These are phyloP conservation scores for Durotheca rogersii DNA, from an alignment of 495 filamentous ascomycete genomes.

Conservation along the genomic window DNA sequence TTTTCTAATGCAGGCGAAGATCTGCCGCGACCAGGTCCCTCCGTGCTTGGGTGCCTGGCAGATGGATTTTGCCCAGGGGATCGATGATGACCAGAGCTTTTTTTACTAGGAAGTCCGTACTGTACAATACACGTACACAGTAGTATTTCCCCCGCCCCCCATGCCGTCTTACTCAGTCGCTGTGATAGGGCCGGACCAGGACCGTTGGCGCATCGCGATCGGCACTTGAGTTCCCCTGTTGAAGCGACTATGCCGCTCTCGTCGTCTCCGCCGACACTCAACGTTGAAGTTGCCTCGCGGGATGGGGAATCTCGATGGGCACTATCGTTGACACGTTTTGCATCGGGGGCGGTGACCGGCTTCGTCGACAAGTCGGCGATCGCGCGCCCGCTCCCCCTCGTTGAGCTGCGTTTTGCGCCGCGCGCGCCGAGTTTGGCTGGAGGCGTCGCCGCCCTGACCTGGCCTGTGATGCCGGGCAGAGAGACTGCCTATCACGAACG, in stretches of 20 bases:
- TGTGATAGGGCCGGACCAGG: constrained; percentile 14
- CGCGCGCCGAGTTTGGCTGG: constrained; percentile 4
- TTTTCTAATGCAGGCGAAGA: constrained; percentile 31
- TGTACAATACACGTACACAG: too few species aligned
- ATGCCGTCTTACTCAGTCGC: constrained; percentile 7
- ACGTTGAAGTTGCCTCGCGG: constrained; percentile 15
- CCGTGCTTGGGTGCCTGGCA: constrained; percentile 30
- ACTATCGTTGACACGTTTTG: constrained; percentile 14
- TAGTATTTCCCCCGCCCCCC: too few species aligned
- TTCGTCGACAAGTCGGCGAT: constrained; percentile 1
- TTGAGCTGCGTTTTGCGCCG: not conserved
- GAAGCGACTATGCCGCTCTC: constrained; percentile 14
- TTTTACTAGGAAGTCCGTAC: too few species aligned
- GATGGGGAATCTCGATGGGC: constrained; percentile 19
- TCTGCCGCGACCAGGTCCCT: constrained; percentile 30
- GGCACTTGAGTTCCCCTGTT: constrained; percentile 33
- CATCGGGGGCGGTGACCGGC: constrained; percentile 4
- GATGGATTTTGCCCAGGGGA: constrained; percentile 16
- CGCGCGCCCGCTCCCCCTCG: too few species aligned
- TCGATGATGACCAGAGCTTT: constrained; percentile 17
- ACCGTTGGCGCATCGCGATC: constrained; percentile 17
- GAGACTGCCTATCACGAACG: not conserved
- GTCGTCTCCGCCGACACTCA: constrained; percentile 7
- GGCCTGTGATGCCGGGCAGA: constrained; percentile 7
- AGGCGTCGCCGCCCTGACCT: too few species aligned